phyloP scores from a whole-genome alignment of 2,329 filamentous ascomycete species.

The Biscogniauxia mediterranea region DNA sequence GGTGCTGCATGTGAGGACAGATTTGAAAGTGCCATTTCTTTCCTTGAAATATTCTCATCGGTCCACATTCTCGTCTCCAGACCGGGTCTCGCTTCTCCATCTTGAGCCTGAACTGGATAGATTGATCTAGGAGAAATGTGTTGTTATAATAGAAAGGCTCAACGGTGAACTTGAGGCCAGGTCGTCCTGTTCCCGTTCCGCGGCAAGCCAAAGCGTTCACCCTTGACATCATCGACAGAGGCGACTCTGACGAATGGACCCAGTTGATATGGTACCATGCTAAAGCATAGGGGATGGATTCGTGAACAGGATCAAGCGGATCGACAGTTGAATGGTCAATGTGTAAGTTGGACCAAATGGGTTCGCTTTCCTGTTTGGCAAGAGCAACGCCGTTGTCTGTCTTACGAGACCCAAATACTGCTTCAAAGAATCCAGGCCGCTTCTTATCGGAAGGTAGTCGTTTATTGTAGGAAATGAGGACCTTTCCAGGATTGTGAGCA shows the following conservation, averaged over 20 bases:
- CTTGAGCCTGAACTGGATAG: slow-evolving; percentile 8
- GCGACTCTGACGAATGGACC: slow-evolving; percentile 5
- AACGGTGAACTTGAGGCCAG: slow-evolving; percentile 10
- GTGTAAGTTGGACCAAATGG: not conserved
- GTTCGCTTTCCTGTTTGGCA: not conserved
- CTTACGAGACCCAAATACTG: not conserved
- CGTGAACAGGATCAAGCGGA: slow-evolving; percentile 14
- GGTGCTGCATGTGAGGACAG: slow-evolving; percentile 14
- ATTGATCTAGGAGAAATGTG: slow-evolving; percentile 10
- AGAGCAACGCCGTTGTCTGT: not conserved
- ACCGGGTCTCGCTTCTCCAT: slow-evolving; percentile 6
- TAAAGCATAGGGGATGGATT: slow-evolving; percentile 14
- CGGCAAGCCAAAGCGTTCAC: slow-evolving; percentile 3
- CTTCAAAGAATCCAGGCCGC: slow-evolving; percentile 3
- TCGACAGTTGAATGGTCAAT: slow-evolving; percentile 9
- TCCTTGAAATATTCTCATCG: not conserved
- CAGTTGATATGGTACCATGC: slow-evolving; percentile 19
- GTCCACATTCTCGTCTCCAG: slow-evolving; percentile 2
- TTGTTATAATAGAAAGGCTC: slow-evolving; percentile 11
- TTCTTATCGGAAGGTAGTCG: slow-evolving; percentile 10
- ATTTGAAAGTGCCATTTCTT: slow-evolving; percentile 13
- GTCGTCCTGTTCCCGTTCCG: slow-evolving; percentile 6
- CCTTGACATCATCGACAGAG: not conserved
- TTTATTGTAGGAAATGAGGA: slow-evolving; percentile 13
- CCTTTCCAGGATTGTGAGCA: slow-evolving; percentile 10